Conservation (phyloP, 345 rosid species). For the Eucalyptus dawsonii region DNA sequence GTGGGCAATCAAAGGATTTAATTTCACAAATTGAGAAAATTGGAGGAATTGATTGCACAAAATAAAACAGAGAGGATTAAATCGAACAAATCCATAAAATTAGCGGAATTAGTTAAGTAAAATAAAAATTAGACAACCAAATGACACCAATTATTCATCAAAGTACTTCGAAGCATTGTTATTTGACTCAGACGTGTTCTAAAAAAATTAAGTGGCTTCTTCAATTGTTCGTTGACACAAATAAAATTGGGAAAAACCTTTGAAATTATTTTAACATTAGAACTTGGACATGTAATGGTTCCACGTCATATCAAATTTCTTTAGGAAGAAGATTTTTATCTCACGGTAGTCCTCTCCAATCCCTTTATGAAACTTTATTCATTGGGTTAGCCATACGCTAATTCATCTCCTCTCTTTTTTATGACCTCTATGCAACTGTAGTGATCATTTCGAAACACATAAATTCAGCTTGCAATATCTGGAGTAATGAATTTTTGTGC, state of each 20-base stretch:
- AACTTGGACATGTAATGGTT: background rate
- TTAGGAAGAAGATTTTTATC: background rate
- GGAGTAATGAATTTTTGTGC: background rate
- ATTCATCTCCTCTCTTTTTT: background rate
- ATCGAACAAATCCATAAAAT: accelerated
- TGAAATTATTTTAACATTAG: background rate
- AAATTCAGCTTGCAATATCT: background rate
- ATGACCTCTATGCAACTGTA: background rate
- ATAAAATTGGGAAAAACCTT: background rate
- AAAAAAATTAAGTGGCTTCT: background rate
- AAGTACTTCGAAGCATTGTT: background rate
- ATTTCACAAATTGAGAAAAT: background rate
- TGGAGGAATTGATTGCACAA: background rate
- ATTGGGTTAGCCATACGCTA: background rate
- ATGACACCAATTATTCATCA: background rate
- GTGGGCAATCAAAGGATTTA: background rate
- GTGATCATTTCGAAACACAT: background rate
- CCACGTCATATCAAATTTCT: background rate
- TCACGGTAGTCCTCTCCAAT: background rate
- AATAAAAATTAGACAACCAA: background rate
- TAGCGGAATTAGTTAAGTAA: background rate
- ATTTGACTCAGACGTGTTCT: background rate
- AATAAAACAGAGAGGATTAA: background rate
- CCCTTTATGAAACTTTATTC: background rate
- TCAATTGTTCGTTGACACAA: accelerated